A percentile compares a stretch with the other conserved stretches of the same genome.
Conservation (phyloP, 2,329 filamentous ascomycete species). For the Plenodomus tracheiphilus region DNA sequence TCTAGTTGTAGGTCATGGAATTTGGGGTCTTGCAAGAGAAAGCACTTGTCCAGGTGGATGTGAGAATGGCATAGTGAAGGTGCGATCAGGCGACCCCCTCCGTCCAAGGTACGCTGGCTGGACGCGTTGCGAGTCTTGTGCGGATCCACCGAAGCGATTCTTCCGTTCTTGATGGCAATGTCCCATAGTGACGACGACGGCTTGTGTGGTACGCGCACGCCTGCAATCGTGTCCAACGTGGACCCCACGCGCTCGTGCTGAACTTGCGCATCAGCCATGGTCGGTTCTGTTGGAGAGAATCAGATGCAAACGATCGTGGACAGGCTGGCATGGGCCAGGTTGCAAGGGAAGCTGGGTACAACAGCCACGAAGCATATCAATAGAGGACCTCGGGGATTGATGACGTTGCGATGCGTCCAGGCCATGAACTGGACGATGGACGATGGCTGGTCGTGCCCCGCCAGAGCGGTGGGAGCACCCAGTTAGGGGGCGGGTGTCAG, state of each 20-base stretch:
- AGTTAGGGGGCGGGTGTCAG: too few species aligned
- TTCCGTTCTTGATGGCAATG: slow-evolving; percentile 38
- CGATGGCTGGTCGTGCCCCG: too few species aligned
- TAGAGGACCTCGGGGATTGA: too few species aligned
- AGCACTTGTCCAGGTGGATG: slow-evolving; percentile 71
- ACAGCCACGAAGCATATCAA: too few species aligned
- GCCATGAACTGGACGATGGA: too few species aligned
- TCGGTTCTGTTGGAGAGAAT: too few species aligned
- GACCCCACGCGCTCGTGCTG: slow-evolving; percentile 9
- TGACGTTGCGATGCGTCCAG: slow-evolving; percentile 13
- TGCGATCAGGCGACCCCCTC: slow-evolving; percentile 48
- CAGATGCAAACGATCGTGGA: too few species aligned
- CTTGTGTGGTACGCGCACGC: slow-evolving; percentile 41
- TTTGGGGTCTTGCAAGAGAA: slow-evolving; percentile 60
- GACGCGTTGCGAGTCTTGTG: slow-evolving; percentile 20
- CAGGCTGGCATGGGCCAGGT: too few species aligned
- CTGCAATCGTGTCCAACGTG: slow-evolving; percentile 32
- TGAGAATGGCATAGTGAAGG: slow-evolving; percentile 72
- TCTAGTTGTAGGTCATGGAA: slow-evolving; percentile 64
- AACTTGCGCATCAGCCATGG: not conserved
- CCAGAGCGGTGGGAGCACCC: slow-evolving; percentile 22
- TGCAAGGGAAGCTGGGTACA: too few species aligned
- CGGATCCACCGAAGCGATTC: slow-evolving; percentile 38
- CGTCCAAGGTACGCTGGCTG: slow-evolving; percentile 45
- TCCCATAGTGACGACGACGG: slow-evolving; percentile 42